Evolutionary conservation across 805 yeast species (phyloP), one percentile per base, ranked within the genome.

Genomic region (Myxozyma vanderwaltii): DNA sequence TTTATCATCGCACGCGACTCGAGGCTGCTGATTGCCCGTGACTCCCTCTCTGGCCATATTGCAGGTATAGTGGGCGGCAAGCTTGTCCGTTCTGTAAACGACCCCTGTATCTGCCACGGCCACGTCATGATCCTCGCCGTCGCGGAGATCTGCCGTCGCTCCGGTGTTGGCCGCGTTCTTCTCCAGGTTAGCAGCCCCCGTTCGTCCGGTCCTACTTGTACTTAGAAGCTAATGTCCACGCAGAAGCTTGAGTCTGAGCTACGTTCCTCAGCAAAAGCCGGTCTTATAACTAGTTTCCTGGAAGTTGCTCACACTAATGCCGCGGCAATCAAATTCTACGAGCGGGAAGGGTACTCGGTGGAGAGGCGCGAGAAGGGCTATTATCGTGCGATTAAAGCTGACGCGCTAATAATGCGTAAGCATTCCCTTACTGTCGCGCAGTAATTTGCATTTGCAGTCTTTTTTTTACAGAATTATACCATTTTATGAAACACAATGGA

Each of bases 121-220:
- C 56, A 61, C 29, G 49, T 61, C 44, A 59, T 61, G 64, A 26
- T 59, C 2, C 53, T 61, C n/a, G 65, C 65, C 5, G 63, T 61
- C 27, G 60, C 36, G 8, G 44, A 51, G 38, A 48, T 23, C 21
- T 50, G 17, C 29, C 52, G 65, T n/a, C 51, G 63, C 12, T 24
- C 40, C 13, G 63, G 65, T 10, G 38, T 61, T 35, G 63, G 65
- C 27, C 24, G 40, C 2, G n/a, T 23, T 12, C 48, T 60, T 12
- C 51, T 59, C 23, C 39, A 35, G 46, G 63, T 55, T 39, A 24
- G 61, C 21, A n/a, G 29, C 29, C 17, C 19, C 19, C 24, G 19
- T 24, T 38, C n/a, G 41, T 38, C 41, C 41, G 41, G 26, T 24
- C 8, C 13, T n/a, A n/a, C n/a, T n/a, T n/a, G n/a, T n/a, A n/a